These are phyloP conservation scores for Acanthamoeba sp. DNA, from an alignment of 208 protist genomes.

Conservation along the genomic window DNA sequence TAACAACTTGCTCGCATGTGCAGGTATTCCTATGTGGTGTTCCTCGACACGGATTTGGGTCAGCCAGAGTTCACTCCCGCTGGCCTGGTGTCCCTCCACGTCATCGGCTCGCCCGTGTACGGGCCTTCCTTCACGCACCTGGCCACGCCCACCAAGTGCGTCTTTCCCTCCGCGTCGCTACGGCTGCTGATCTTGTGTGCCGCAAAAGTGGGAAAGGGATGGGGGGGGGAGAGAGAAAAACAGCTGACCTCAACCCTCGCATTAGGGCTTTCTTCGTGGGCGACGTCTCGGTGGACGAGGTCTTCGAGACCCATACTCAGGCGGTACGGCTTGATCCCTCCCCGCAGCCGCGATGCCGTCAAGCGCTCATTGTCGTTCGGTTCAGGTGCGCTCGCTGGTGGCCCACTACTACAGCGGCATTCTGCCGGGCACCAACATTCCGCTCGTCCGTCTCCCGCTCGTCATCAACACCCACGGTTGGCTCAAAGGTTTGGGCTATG, in stretches of 20 bases:
- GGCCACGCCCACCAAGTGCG: background rate
- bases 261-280: conserved; percentile 3
- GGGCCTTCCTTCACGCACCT: background rate
- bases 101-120: background rate
- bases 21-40: conserved; percentile 3
- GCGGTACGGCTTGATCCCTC: background rate
- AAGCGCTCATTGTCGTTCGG: background rate
- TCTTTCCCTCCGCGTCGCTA: too few species aligned
- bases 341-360: background rate
- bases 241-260: background rate
- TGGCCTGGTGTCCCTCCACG: conserved; percentile 29
- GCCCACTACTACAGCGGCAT: background rate
- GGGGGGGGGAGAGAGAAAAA: too few species aligned
- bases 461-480: conserved; percentile 63
- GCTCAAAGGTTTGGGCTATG: conserved; percentile 27
- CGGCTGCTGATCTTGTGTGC: too few species aligned
- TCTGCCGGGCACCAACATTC: background rate
- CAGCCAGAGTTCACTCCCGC: conserved; percentile 48
- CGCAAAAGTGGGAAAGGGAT: too few species aligned
- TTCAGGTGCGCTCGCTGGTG: background rate
- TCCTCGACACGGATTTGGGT: conserved; percentile 9
- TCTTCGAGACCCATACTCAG: background rate
- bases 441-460: background rate
- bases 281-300: background rate
- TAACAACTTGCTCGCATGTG: background rate